Conservation (phyloP, 2,329 filamentous ascomycete species). For the Colletotrichum sp. region DNA sequence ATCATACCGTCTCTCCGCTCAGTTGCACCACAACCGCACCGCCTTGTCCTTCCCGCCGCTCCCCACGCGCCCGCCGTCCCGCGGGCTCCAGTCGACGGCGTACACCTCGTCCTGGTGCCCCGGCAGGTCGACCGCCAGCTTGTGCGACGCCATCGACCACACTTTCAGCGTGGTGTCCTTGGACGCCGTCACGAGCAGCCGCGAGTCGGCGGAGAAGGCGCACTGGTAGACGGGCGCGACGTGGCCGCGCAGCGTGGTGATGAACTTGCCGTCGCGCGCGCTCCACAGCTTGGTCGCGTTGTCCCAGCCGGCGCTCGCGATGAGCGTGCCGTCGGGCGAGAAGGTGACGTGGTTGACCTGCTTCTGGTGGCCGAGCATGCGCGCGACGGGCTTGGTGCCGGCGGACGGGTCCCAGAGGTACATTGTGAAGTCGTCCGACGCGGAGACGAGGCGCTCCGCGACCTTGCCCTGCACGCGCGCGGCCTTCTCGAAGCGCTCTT, state of each 20-base stretch:
- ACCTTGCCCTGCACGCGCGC: slow-evolving; percentile 78
- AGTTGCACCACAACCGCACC: slow-evolving; percentile 71
- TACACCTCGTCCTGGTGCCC: slow-evolving; percentile 94
- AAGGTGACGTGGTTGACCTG: slow-evolving; percentile 96
- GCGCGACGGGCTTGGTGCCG: slow-evolving; percentile 83
- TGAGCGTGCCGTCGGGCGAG: slow-evolving; percentile 85
- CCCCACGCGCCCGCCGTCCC: slow-evolving; percentile 82
- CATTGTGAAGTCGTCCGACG: slow-evolving; percentile 95
- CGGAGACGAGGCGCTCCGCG: slow-evolving; percentile 85
- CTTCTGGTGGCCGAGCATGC: slow-evolving; percentile 93
- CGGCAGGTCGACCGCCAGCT: slow-evolving; percentile 80
- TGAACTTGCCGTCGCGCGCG: slow-evolving; percentile 72
- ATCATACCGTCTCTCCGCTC: slow-evolving; percentile 19
- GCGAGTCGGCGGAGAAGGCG: slow-evolving; percentile 89
- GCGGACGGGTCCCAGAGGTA: slow-evolving; percentile 88
- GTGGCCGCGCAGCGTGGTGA: slow-evolving; percentile 87
- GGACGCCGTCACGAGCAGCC: slow-evolving; percentile 84
- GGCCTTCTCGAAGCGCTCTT: slow-evolving; percentile 84
- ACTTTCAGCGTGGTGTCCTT: slow-evolving; percentile 96
- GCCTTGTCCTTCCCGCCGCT: slow-evolving; percentile 94
- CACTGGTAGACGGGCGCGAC: slow-evolving; percentile 91
- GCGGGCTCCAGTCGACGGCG: slow-evolving; percentile 89
- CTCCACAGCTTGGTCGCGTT: slow-evolving; percentile 96
- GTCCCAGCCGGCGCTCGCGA: slow-evolving; percentile 90
- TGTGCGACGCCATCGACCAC: slow-evolving; percentile 88